Percentiles rank a stretch among this genome's conserved stretches.
Conservation (phyloP, 1,284 basidiomycete genomes). For the Cutaneotrichosporon dermatis region DNA sequence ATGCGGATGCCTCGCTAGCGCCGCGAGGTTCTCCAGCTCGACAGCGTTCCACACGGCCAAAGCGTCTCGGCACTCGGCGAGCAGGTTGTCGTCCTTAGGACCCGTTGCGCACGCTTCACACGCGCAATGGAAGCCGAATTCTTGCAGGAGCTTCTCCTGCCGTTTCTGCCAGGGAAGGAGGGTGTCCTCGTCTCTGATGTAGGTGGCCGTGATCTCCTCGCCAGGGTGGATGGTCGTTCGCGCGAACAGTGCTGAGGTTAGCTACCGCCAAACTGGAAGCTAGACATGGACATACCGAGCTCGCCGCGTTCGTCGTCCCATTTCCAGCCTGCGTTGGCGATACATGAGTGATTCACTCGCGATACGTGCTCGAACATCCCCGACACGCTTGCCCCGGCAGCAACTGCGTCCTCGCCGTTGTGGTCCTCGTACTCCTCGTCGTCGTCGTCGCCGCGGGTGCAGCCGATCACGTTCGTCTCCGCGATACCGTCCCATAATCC, state of each 20-base stretch:
- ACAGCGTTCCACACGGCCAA: neutral
- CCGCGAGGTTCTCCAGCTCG: neutral
- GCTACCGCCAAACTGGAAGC: neutral
- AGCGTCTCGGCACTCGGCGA: neutral
- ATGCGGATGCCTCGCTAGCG: neutral
- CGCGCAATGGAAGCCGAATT: conserved; percentile 6
- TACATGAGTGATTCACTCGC: conserved; percentile 27
- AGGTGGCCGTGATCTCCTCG: conserved; percentile 22
- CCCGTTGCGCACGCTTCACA: neutral
- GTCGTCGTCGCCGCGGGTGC: neutral
- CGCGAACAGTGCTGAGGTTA: conserved; percentile 17
- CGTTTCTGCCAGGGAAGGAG: neutral
- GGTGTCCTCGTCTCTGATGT: conserved; percentile 5
- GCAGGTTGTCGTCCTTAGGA: neutral
- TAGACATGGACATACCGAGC: conserved; percentile 4
- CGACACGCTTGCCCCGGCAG: neutral
- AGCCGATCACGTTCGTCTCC: conserved; percentile 9
- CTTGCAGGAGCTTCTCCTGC: neutral
- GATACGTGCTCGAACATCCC: conserved; percentile 25
- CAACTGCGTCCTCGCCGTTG: neutral
- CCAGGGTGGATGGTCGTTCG: conserved; percentile 9
- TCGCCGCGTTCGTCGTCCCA: conserved; percentile 16
- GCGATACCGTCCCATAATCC: neutral
- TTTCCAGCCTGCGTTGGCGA: conserved; percentile 26
- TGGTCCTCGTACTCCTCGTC: neutral